Base-by-base conservation (phyloP, 1,284 basidiomycete species). In the Thecaphora frezii region DNA sequence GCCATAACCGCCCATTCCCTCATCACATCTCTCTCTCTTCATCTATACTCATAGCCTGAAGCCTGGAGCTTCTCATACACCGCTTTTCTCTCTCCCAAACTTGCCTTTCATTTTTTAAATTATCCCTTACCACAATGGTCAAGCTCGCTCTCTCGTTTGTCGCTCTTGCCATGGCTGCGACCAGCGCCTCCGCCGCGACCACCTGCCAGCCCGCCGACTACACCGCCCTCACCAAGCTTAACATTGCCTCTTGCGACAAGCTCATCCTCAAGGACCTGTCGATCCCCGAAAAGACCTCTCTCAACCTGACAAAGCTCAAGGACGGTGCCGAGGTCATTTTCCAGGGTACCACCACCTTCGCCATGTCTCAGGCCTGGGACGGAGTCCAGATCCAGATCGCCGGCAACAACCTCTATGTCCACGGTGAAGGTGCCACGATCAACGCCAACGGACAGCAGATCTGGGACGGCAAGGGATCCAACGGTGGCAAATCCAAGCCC, bases 401-500 rank as follows among this genome's bases (percentile, higher is more conserved):
- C 7, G 52, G 51, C 16, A 40, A 26, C 14, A 28, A 42, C n/a
- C 48, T 66, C 25, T 28, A 38, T 28, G 26, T 66, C 25, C 47
- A 18, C 18, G 54, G 54, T 8, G 49, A 48, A 2, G 51, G 49
- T 2, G 23, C 40, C 14, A 9, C 55, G n/a, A 45, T 65, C 21
- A 45, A 56, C 26, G 51, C 39, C 16, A 51, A 49, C 26, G 58
- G 62, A 25, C 39, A 36, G 5, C 44, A 26, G 26, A 60, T 54
- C 53, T 65, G 62, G 56, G 58, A 65, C 23, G 54, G 54, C 12
- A 38, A 54, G 38, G 56, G 62, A 1, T 40, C 48, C 45, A 54
- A 60, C 24, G 62, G 58, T 9, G 58, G 62, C 21, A 57, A 57
- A 40, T 53, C 39, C 19, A 65, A 65, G 44, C 62, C 62, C n/a